Percentiles rank a stretch among this genome's conserved stretches.
phyloP scores from a whole-genome alignment of 805 yeast species.

The Wickerhamiella galacta region DNA sequence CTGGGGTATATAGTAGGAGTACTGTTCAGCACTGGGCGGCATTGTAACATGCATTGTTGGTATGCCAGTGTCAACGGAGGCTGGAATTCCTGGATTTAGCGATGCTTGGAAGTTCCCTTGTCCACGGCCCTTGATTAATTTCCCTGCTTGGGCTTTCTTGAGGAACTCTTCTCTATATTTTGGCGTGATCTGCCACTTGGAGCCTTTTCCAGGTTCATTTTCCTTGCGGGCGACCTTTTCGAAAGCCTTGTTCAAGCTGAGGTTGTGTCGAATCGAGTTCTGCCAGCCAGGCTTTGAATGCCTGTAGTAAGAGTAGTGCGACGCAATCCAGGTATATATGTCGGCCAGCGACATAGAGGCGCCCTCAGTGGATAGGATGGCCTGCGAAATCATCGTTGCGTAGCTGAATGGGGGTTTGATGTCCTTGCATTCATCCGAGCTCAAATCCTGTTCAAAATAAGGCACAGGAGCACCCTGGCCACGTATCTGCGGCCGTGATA shows the following conservation, averaged over 20 bases:
- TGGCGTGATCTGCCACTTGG: conserved; percentile 96
- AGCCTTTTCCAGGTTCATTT: conserved; percentile 96
- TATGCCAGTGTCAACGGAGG: too few relatives aligned
- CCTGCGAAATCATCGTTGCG: conserved; percentile 97
- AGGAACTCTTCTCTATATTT: conserved; percentile 70
- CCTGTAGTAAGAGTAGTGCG: conserved; percentile 81
- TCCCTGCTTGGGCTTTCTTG: conserved; percentile 41
- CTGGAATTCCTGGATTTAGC: too few relatives aligned
- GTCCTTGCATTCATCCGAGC: conserved; percentile 81
- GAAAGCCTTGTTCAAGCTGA: conserved; percentile 89
- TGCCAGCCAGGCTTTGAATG: conserved; percentile 96
- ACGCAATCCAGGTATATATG: conserved; percentile 78
- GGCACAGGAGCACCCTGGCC: conserved; percentile 17
- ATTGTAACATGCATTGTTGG: too few relatives aligned
- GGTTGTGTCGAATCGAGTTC: conserved; percentile 88
- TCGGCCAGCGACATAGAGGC: conserved; percentile 82
- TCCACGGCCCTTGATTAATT: conserved; percentile 10
- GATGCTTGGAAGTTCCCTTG: not conserved
- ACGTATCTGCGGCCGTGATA: conserved; percentile 26
- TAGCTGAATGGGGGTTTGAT: conserved; percentile 93
- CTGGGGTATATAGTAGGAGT: too few relatives aligned
- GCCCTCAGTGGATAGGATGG: conserved; percentile 73
- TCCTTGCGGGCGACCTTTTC: conserved; percentile 93
- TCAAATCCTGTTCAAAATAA: conserved; percentile 30
- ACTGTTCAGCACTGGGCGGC: too few relatives aligned